Evolutionary conservation across 2,329 filamentous ascomycete genomes (phyloP).

Genomic region (Hymenoscyphus repandus): DNA sequence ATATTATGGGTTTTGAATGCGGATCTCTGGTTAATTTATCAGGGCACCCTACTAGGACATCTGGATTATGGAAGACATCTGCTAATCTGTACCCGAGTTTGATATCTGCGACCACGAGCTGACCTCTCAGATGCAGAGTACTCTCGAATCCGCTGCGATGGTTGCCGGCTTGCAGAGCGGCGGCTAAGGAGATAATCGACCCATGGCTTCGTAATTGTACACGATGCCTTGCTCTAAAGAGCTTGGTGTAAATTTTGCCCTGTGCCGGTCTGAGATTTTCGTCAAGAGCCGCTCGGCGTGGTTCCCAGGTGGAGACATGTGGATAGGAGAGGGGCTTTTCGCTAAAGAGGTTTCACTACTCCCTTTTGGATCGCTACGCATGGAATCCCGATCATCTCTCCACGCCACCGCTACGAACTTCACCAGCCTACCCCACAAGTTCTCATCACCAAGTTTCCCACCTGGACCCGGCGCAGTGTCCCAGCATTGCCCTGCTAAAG

Average conservation of each 20-base stretch:
- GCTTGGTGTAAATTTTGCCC: neutral
- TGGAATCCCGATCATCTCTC: neutral
- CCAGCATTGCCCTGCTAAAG: neutral
- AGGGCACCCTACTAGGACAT: too few relatives aligned
- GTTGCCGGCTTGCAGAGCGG: too few relatives aligned
- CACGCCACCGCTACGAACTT: neutral
- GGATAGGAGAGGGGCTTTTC: neutral
- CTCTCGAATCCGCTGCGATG: too few relatives aligned
- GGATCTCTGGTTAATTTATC: too few relatives aligned
- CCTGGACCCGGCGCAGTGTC: neutral
- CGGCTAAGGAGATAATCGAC: too few relatives aligned
- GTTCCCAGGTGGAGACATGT: too few relatives aligned
- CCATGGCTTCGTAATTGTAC: too few relatives aligned
- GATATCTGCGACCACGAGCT: too few relatives aligned
- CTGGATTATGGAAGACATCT: too few relatives aligned
- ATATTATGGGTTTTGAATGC: too few relatives aligned
- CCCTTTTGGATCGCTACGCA: neutral
- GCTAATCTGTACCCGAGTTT: too few relatives aligned
- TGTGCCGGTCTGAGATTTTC: neutral
- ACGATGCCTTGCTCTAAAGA: neutral
- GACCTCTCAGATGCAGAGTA: too few relatives aligned
- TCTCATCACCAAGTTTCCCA: neutral
- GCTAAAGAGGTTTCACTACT: neutral
- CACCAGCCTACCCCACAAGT: constrained; percentile 5
- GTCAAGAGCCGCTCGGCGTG: neutral